These are phyloP conservation scores for Fusarium bulbicola DNA, from an alignment of 2,329 filamentous ascomycete species.

Conservation along the genomic window DNA sequence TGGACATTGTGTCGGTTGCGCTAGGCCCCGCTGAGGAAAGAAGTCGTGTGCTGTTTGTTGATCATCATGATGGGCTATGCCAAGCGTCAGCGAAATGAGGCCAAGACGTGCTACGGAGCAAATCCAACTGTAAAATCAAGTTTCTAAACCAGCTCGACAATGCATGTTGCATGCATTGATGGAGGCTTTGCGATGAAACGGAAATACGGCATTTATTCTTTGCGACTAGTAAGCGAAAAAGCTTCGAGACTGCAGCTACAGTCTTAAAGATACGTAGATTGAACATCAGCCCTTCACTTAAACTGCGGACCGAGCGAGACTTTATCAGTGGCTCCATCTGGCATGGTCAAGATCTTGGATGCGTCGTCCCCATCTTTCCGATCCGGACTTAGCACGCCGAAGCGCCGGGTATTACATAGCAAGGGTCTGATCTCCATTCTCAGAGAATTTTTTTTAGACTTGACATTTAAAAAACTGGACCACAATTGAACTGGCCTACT, in stretches of 20 bases:
- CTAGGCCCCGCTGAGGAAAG: constrained; percentile 19
- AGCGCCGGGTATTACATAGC: neutral
- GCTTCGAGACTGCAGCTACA: neutral
- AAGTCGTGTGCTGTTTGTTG: constrained; percentile 25
- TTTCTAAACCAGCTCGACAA: neutral
- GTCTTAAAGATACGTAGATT: constrained; percentile 4
- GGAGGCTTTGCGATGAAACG: neutral
- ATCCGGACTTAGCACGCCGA: neutral
- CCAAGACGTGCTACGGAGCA: constrained; percentile 13
- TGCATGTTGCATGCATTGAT: neutral
- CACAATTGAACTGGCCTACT: neutral
- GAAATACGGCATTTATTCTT: neutral
- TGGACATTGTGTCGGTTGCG: constrained; percentile 12
- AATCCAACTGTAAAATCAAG: constrained; percentile 8
- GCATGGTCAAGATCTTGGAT: neutral
- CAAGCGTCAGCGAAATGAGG: constrained; percentile 28
- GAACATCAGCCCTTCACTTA: neutral
- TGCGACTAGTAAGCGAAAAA: neutral
- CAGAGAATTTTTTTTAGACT: neutral
- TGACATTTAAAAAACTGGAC: neutral
- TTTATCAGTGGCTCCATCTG: constrained; percentile 15
- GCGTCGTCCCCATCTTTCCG: constrained; percentile 24
- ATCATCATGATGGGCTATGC: constrained; percentile 7
- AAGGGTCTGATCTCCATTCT: neutral
- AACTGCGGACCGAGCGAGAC: neutral